Evolutionary conservation across 2,329 filamentous ascomycete genomes (phyloP).

Genomic region (Trichoderma polysporum): DNA sequence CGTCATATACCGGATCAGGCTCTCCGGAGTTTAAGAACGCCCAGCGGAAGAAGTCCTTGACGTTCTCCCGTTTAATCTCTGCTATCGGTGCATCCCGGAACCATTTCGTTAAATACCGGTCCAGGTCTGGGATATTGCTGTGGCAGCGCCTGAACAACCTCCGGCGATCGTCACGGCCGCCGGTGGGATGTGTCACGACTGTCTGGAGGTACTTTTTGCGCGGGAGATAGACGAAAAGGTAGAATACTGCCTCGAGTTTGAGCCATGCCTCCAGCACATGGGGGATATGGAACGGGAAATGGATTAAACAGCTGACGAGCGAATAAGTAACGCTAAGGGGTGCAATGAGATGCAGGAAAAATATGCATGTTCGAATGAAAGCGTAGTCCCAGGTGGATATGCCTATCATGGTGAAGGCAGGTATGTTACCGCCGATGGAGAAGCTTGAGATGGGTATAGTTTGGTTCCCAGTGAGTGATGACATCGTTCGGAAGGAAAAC

Average conservation of each 20-base stretch:
- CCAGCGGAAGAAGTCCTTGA: constrained; percentile 62
- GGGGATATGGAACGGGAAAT: constrained; percentile 31
- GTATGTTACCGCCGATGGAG: not conserved
- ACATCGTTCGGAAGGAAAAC: not conserved
- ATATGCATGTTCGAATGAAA: constrained; percentile 48
- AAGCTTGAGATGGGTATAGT: not conserved
- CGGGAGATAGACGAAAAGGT: constrained; percentile 52
- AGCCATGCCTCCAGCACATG: constrained; percentile 43
- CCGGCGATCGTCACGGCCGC: constrained; percentile 45
- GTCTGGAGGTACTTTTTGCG: constrained; percentile 51
- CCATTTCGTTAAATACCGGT: constrained; percentile 56
- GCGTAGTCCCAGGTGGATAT: constrained; percentile 28
- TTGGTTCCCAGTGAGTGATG: not conserved
- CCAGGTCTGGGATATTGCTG: constrained; percentile 51
- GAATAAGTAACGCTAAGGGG: constrained; percentile 50
- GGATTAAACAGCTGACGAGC: constrained; percentile 31
- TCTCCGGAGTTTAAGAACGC: constrained; percentile 53
- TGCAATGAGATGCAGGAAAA: constrained; percentile 48
- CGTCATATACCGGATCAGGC: constrained; percentile 44
- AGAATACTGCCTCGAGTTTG: constrained; percentile 54
- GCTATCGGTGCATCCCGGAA: constrained; percentile 53
- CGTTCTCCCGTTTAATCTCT: constrained; percentile 58
- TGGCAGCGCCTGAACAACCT: constrained; percentile 52
- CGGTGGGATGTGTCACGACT: constrained; percentile 50
- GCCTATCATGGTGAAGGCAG: constrained; percentile 17